These are phyloP conservation scores for Verticillium nonalfalfae DNA, from an alignment of 2,329 filamentous ascomycete species.

Conservation along the genomic window DNA sequence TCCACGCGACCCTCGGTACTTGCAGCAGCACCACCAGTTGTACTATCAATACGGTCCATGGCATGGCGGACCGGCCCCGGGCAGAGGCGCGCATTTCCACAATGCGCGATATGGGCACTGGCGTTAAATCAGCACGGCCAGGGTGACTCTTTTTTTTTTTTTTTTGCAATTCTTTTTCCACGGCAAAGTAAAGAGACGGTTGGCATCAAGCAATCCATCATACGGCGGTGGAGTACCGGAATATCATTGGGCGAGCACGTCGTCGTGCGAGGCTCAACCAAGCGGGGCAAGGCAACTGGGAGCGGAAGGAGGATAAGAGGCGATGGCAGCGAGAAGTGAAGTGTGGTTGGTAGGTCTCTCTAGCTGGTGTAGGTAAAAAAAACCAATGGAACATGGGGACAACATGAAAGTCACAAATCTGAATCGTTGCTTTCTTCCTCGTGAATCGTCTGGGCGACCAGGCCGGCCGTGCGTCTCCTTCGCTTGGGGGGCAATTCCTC, in stretches of 20 bases:
- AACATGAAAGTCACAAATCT: constrained; percentile 20
- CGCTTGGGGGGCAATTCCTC: constrained; percentile 27
- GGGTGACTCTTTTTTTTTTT: background rate
- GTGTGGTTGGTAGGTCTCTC: background rate
- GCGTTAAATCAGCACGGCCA: background rate
- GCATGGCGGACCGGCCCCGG: background rate
- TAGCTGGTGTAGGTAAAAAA: background rate
- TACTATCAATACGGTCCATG: background rate
- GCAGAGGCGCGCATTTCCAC: background rate
- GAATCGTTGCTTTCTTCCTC: constrained; percentile 66
- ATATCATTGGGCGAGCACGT: background rate
- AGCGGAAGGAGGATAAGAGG: too few relatives aligned
- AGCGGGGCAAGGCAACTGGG: background rate
- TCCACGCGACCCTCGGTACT: background rate
- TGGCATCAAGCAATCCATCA: background rate
- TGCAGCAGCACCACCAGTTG: background rate
- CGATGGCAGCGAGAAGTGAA: background rate
- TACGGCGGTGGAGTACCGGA: background rate
- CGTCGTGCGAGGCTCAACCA: background rate
- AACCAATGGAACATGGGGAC: background rate
- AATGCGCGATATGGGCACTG: background rate
- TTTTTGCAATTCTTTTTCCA: too few relatives aligned
- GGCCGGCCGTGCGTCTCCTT: constrained; percentile 35
- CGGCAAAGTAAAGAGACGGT: background rate
- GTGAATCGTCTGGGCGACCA: constrained; percentile 62